A percentile compares a stretch with the other conserved stretches of the same genome.
phyloP scores from a whole-genome alignment of 805 yeast genomes.

The Yarrowia deformans region DNA sequence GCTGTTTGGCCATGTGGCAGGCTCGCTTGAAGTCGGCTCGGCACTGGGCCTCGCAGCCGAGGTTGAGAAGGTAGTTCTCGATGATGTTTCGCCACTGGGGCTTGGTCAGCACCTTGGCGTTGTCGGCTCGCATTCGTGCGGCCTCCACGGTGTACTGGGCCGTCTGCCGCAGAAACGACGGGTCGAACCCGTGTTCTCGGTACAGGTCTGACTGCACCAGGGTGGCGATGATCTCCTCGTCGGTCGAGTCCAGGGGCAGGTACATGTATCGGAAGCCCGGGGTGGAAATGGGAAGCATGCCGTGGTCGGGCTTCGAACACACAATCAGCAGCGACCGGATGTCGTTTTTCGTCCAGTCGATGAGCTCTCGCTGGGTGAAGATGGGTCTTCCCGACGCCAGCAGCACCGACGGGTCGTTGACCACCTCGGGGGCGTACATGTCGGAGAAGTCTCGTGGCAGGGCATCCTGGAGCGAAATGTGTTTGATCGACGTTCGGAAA shows the following conservation, averaged over 20 bases:
- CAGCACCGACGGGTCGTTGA: constrained; percentile 54
- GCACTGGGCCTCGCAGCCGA: constrained; percentile 58
- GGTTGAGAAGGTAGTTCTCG: constrained; percentile 60
- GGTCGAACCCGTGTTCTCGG: constrained; percentile 65
- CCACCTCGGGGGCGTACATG: constrained; percentile 65
- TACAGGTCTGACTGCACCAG: constrained; percentile 69
- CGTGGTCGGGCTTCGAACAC: constrained; percentile 46
- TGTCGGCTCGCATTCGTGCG: constrained; percentile 50
- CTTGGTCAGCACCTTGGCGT: constrained; percentile 51
- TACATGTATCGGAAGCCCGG: constrained; percentile 56
- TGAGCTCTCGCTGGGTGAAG: constrained; percentile 66
- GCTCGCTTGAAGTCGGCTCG: constrained; percentile 65
- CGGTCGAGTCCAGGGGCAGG: constrained; percentile 62
- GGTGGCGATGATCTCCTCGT: constrained; percentile 56
- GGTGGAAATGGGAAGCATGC: constrained; percentile 25
- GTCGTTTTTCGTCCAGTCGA: constrained; percentile 78
- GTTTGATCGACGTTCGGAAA: background rate
- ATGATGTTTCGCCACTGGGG: constrained; percentile 78
- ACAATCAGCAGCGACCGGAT: constrained; percentile 68
- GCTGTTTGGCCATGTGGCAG: constrained; percentile 48
- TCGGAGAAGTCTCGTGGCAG: constrained; percentile 61
- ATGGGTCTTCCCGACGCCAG: constrained; percentile 58
- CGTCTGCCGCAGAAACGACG: constrained; percentile 61
- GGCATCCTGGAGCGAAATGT: constrained; percentile 29
- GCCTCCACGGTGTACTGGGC: constrained; percentile 68